Percentiles rank a stretch among this genome's conserved stretches.
Conservation (phyloP, 768 basidiomycete species). For the Cyclocybe aegerita region DNA sequence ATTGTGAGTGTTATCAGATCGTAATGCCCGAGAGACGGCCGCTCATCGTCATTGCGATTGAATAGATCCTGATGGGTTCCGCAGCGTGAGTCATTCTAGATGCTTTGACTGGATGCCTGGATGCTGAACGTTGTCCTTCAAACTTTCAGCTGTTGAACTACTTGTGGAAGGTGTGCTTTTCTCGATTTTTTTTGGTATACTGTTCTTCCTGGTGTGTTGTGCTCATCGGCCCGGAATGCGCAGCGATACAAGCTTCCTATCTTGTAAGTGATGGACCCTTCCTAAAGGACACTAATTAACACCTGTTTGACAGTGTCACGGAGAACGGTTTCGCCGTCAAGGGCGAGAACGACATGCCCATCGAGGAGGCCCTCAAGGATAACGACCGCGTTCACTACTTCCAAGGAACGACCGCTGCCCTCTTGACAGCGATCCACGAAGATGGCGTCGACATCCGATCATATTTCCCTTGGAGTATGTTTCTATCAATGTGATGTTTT, state of each 20-base stretch:
- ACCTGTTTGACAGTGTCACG: constrained; percentile 47
- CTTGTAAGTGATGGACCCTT: constrained; percentile 24
- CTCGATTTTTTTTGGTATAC: not conserved
- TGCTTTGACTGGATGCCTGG: not conserved
- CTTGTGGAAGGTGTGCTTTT: constrained; percentile 54
- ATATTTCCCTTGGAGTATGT: constrained; percentile 71
- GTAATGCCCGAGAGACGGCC: too few relatives aligned
- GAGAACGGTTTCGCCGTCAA: constrained; percentile 76
- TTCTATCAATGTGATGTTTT: not conserved
- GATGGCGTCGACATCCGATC: constrained; percentile 62
- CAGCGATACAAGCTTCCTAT: constrained; percentile 42
- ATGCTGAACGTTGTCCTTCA: constrained; percentile 2
- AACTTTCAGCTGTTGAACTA: constrained; percentile 57
- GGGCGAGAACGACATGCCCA: constrained; percentile 52
- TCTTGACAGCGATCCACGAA: constrained; percentile 57
- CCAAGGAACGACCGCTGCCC: constrained; percentile 51
- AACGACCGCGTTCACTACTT: constrained; percentile 69
- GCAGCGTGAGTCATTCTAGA: constrained; percentile 36
- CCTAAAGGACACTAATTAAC: constrained; percentile 2
- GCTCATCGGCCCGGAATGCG: constrained; percentile 37
- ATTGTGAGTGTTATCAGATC: constrained; percentile 39
- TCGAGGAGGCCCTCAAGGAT: constrained; percentile 55
- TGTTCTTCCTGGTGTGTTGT: constrained; percentile 7
- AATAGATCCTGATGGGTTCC: constrained; percentile 67
- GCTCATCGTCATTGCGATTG: constrained; percentile 1